These are phyloP conservation scores for Phytopythium vexans DNA, from an alignment of 352 stramenopile genomes.

Conservation along the genomic window DNA sequence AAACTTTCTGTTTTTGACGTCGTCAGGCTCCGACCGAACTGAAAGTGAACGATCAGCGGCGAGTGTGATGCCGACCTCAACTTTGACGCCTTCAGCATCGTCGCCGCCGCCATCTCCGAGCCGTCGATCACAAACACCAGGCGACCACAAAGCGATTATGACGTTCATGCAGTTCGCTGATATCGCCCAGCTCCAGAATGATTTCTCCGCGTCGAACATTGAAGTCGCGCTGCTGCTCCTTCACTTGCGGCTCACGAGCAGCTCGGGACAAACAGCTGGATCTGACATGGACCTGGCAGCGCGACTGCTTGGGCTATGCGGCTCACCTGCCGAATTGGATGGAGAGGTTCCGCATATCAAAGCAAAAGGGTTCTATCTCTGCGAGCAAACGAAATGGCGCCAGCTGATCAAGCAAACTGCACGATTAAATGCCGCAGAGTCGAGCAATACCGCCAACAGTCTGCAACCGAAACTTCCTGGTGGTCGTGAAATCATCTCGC, in stretches of 20 bases:
- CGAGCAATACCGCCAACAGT: too few relatives aligned
- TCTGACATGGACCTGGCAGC: too few relatives aligned
- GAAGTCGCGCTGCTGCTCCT: conserved; percentile 24
- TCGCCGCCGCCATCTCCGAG: conserved; percentile 12
- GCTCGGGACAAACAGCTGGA: too few relatives aligned
- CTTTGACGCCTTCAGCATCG: conserved; percentile 1
- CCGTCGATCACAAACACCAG: neutral
- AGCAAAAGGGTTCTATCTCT: neutral
- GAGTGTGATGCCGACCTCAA: conserved; percentile 14
- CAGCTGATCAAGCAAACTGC: conserved; percentile 1
- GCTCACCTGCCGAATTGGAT: too few relatives aligned
- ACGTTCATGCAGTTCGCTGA: conserved; percentile 19
- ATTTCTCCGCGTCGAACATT: conserved; percentile 11
- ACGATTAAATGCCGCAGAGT: neutral
- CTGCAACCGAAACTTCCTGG: neutral
- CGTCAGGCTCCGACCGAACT: neutral
- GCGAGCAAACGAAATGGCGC: neutral
- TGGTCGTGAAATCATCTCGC: neutral
- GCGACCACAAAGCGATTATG: conserved; percentile 3
- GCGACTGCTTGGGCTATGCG: too few relatives aligned
- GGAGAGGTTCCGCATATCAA: neutral
- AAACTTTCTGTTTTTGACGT: conserved; percentile 14
- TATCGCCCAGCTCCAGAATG: conserved; percentile 14
- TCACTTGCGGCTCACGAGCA: conserved; percentile 6
- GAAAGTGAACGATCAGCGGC: conserved; percentile 10